These are phyloP conservation scores for Chionographis japonica DNA, from an alignment of 106 monocot genomes.

Conservation along the genomic window DNA sequence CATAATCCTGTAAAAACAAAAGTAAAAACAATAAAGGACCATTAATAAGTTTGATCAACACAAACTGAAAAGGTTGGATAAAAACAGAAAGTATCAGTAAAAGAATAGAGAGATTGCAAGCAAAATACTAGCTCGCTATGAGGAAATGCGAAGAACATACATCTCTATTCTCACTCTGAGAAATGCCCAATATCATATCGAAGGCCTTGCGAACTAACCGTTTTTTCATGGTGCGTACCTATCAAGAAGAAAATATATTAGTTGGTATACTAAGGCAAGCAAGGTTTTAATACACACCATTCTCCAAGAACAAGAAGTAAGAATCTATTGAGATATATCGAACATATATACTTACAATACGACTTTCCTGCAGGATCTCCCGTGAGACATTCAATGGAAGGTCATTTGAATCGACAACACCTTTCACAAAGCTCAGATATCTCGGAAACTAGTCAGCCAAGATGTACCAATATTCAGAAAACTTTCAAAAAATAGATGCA, in stretches of 20 bases:
- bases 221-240: conserved; percentile 98
- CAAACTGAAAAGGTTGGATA: neutral
- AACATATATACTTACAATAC: conserved; percentile 61
- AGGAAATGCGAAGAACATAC: conserved; percentile 28
- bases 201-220: conserved; percentile 91
- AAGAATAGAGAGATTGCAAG: neutral
- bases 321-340: neutral
- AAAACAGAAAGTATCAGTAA: neutral
- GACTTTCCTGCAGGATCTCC: conserved; percentile 99
- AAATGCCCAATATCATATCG: conserved; percentile 97
- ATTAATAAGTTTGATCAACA: no score
- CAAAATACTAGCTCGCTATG: neutral
- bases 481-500: neutral
- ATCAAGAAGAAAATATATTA: neutral
- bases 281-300: neutral
- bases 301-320: neutral
- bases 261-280: neutral
- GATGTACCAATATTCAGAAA: conserved; percentile 2
- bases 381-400: conserved; percentile 98
- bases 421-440: conserved; percentile 96
- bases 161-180: conserved; percentile 88
- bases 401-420: conserved; percentile 99
- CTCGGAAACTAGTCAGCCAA: conserved; percentile 69
- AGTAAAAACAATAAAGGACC: neutral
- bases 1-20: conserved; percentile 68